Conservation (phyloP, 305 asterid species). For the Fraxinus greggii region DNA sequence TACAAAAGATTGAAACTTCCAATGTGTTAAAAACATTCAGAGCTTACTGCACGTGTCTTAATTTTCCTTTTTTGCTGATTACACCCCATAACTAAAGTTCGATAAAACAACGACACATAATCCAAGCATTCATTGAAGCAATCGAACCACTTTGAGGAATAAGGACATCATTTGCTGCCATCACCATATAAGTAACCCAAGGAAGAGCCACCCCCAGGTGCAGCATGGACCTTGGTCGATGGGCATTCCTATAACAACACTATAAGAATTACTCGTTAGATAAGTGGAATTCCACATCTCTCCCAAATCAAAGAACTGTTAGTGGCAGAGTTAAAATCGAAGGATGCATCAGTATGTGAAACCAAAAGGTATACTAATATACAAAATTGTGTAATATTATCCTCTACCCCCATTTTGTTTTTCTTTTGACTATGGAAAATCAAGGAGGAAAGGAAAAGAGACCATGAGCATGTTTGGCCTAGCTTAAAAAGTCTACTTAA, state of each 20-base stretch:
- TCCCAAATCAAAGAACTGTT: neutral
- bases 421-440: neutral
- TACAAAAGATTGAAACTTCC: neutral
- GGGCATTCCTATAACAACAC: neutral
- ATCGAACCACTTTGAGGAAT: neutral
- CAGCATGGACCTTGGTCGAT: neutral
- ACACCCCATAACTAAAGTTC: neutral
- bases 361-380: neutral
- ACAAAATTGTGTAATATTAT: neutral
- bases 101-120: neutral
- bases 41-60: neutral
- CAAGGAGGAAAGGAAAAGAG: neutral
- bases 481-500: neutral
- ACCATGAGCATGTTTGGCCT: neutral
- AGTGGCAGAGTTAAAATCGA: neutral
- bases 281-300: neutral
- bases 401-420: too few species aligned
- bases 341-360: neutral
- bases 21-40: neutral
- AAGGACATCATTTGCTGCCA: neutral
- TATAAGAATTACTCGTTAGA: neutral
- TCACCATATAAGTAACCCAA: neutral
- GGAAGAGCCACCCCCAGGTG: constrained; percentile 1
- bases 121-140: neutral
- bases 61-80: neutral